Evolutionary conservation across 305 asterid species (phyloP).

Genomic region (Fraxinus velutina): DNA sequence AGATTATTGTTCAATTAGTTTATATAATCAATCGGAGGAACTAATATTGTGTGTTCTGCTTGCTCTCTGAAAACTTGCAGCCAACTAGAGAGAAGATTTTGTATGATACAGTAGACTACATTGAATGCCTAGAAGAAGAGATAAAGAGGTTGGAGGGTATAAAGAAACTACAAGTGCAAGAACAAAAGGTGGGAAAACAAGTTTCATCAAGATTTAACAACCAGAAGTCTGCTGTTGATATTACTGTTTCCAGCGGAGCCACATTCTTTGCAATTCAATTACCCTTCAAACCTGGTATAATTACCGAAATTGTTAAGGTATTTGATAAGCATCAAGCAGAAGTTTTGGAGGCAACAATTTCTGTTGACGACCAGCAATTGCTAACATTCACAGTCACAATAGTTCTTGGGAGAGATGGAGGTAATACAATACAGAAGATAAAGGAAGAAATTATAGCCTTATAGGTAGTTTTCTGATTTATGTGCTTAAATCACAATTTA

Average conservation of each 20-base stretch:
- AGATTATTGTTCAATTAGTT: neutral
- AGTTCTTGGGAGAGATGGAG: conserved; percentile 34
- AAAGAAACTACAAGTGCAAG: conserved; percentile 30
- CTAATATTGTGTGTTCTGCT: neutral
- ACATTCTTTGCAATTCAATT: conserved; percentile 51
- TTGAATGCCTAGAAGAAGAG: conserved; percentile 49
- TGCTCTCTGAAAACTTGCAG: conserved; percentile 30
- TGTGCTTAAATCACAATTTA: neutral
- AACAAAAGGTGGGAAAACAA: conserved; percentile 18
- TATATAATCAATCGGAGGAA: neutral
- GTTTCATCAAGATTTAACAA: conserved; percentile 28
- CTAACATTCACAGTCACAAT: conserved; percentile 48
- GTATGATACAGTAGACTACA: conserved; percentile 40
- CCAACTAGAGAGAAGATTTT: conserved; percentile 40
- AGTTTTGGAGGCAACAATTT: conserved; percentile 53
- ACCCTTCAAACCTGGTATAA: conserved; percentile 35
- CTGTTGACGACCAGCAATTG: conserved; percentile 37
- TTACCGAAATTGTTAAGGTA: conserved; percentile 38
- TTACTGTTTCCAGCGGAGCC: conserved; percentile 34
- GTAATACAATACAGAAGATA: conserved; percentile 33
- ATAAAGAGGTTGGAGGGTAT: conserved; percentile 42
- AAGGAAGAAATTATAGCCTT: conserved; percentile 41
- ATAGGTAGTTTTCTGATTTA: conserved; percentile 21
- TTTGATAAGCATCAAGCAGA: conserved; percentile 51
- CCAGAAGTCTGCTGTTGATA: conserved; percentile 32